Evolutionary conservation across 2,329 filamentous ascomycete genomes (phyloP).

Genomic region (Claviceps sp.): DNA sequence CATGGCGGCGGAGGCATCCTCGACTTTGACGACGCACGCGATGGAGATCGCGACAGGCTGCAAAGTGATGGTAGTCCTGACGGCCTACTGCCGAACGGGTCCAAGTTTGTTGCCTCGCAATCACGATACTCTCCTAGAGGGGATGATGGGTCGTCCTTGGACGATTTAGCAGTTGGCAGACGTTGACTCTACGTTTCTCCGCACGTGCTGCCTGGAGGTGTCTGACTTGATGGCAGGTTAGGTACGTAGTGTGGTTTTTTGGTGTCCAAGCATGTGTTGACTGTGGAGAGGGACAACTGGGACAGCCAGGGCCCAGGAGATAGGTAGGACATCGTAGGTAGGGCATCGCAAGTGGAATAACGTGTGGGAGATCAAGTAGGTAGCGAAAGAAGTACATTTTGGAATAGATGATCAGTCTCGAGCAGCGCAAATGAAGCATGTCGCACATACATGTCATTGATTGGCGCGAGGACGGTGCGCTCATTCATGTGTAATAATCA

Average conservation of each 20-base stretch:
- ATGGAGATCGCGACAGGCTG: conserved; percentile 17
- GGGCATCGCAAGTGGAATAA: too few relatives aligned
- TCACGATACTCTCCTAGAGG: conserved; percentile 26
- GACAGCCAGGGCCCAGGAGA: too few relatives aligned
- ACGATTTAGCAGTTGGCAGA: conserved; percentile 14
- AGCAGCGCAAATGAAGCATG: too few relatives aligned
- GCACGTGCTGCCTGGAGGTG: conserved; percentile 6
- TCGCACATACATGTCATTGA: too few relatives aligned
- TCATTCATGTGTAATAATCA: background rate
- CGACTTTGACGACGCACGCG: conserved; percentile 26
- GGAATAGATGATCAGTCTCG: too few relatives aligned
- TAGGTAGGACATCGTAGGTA: too few relatives aligned
- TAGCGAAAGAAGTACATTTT: too few relatives aligned
- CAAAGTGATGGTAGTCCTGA: conserved; percentile 24
- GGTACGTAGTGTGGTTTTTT: background rate
- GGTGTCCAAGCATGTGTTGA: background rate
- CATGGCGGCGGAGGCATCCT: conserved; percentile 26
- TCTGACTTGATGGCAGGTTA: background rate
- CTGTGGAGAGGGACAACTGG: background rate
- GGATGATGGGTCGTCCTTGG: conserved; percentile 24
- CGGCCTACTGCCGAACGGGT: conserved; percentile 20
- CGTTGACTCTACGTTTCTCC: conserved; percentile 10
- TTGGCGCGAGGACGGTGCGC: too few relatives aligned
- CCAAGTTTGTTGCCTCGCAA: conserved; percentile 15
- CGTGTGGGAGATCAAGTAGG: too few relatives aligned